Base-by-base conservation (phyloP, 768 basidiomycete genomes). In the Cubamyces lactineus region DNA sequence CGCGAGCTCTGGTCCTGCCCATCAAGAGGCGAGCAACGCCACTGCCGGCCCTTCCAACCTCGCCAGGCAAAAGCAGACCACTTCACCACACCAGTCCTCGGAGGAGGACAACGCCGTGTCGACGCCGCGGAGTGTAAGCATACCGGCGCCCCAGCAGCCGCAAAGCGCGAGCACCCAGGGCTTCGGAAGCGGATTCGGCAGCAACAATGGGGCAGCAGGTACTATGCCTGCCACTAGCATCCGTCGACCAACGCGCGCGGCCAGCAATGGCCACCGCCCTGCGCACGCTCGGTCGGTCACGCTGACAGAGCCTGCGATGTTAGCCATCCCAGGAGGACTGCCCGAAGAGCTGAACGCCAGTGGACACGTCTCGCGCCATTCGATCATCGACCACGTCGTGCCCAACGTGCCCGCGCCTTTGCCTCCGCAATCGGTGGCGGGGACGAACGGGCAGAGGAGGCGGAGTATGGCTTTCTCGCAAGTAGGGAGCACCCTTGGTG, bases 331-430 rank as follows among this genome's bases (percentile, higher is more conserved):
- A 5, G 38, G n/a, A 45, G 50, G 54, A 59, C 17, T 19, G 53
- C 26, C 43, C 8, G 34, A 28, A 16, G 46, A 55, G 26, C 39
- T 54, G 21, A 53, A 52, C 30, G 43, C 55, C 8, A 21, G 23
- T 1, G 61, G 39, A 7, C 42, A 52, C 12, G 23, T 30, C n/a
- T 63, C 66, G 52, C 54, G 47, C 6, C 62, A 30, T 9, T 66
- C 65, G 41, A 42, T 39, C 5, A 41, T 67, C 24, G 66, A 67
- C 53, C 58, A 51, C 30, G 53, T 61, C 47, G 57, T 67, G 19
- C 65, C 61, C 2, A 45, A 7, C 28, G 24, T 53, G n/a, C 47
- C 56, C 7, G 39, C 23, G 28, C 4, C 28, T 19, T n/a, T 53
- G 12, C 47, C 56, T 2, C 24, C 23, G 9, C 34, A 19, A 11